Base-by-base conservation (phyloP, 306 rosid genomes). In the Hippophae tibetana region DNA sequence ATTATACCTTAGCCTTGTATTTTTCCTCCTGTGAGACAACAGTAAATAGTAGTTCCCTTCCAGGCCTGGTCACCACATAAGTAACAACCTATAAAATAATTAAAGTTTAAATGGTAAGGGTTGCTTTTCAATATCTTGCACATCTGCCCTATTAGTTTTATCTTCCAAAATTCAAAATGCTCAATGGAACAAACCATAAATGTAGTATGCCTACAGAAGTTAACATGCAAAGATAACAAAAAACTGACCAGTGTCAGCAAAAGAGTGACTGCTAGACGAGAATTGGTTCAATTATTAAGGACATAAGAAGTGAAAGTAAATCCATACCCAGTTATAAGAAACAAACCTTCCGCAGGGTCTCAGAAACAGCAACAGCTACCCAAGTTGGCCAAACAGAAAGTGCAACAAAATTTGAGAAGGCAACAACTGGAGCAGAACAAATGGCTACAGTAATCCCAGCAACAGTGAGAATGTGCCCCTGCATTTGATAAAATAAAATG, bases 1-100 rank as follows among this genome's bases (percentile, higher is more conserved):
- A 38, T 13, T 66, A 12, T 84, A 66, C 99, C 83, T 92, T 88
- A 47, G 99, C 99, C 77, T 88, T 92, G 88, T 86, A 92, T 74
- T 92, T 92, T 74, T 92, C 96, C 57, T 88, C 99, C 80, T 80
- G 90, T n/a, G 96, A 84, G 58, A 92, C 99, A 75, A 92, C 95
- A 10, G 96, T 82, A 67, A 88, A 88, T 52, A 92, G 57, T 56
- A 92, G 96, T 76, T 88, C 99, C 79, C 99, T 80, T 59, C 93
- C 99, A 0, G 99, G 99, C 72, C 96, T 84, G 41, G 99, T 84
- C 73, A 92, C 83, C 23, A 92, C 99, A 63, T 92, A 92, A 40
- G 88, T 81, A 64, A 82, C 87, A 69, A 92, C 90, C 98, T 92
- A 80, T 77, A 76, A 61, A 51, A 45, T 61, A 69, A 59, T 52